phyloP scores from a whole-genome alignment of 2,329 filamentous ascomycete genomes.

The Didymella lethalis region DNA sequence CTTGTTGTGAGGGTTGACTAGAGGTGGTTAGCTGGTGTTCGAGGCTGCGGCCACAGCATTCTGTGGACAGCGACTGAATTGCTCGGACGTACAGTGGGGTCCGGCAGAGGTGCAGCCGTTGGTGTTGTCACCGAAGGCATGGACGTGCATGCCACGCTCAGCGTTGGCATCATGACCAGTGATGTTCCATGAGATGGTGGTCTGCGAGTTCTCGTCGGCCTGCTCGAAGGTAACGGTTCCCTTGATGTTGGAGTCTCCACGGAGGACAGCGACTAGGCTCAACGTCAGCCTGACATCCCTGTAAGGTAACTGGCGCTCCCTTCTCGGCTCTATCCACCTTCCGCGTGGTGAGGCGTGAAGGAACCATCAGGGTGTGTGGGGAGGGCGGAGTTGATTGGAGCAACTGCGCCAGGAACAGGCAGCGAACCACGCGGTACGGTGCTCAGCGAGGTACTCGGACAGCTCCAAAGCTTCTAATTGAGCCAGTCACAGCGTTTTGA shows the following conservation, averaged over 20 bases:
- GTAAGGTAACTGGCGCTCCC: background rate
- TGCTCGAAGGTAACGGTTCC: conserved; percentile 97
- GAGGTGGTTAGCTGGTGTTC: conserved; percentile 19
- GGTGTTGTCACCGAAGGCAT: conserved; percentile 99
- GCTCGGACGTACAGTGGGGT: conserved; percentile 80
- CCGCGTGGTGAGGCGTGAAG: conserved; percentile 12
- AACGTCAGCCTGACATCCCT: background rate
- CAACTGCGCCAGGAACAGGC: conserved; percentile 18
- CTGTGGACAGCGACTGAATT: background rate
- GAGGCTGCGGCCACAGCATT: background rate
- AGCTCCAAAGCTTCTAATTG: conserved; percentile 30
- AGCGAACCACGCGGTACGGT: conserved; percentile 14
- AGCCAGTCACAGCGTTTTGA: conserved; percentile 23
- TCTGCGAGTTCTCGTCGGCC: conserved; percentile 78
- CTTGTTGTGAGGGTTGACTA: conserved; percentile 96
- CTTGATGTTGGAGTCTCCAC: conserved; percentile 94
- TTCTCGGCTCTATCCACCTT: conserved; percentile 16
- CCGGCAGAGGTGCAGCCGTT: conserved; percentile 99
- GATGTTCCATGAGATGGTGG: conserved; percentile 92
- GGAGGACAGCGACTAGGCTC: conserved; percentile 84
- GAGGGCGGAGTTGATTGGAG: conserved; percentile 37
- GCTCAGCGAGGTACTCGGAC: conserved; percentile 38
- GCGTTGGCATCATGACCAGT: conserved; percentile 91
- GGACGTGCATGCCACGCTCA: conserved; percentile 97
- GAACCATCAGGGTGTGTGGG: conserved; percentile 43